phyloP scores from a whole-genome alignment of 495 filamentous ascomycete genomes.

The Talaromyces trachyspermus region DNA sequence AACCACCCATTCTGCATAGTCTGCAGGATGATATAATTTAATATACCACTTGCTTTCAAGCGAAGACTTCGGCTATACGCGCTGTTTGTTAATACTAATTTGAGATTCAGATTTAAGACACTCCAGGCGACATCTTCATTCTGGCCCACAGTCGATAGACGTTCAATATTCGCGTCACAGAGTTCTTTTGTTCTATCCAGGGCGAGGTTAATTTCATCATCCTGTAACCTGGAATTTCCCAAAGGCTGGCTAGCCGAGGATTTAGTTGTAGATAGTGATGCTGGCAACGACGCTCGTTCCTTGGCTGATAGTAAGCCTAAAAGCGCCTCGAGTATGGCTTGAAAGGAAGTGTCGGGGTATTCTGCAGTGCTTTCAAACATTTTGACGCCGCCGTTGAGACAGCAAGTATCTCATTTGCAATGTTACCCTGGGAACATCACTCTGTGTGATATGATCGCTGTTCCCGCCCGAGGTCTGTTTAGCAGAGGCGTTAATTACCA shows the following conservation, averaged over 20 bases:
- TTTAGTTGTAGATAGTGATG: slow-evolving; percentile 13
- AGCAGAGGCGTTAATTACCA: slow-evolving; percentile 58
- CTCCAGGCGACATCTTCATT: slow-evolving; percentile 66
- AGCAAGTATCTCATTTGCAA: slow-evolving; percentile 72
- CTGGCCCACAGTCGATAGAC: slow-evolving; percentile 55
- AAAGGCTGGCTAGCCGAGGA: slow-evolving; percentile 27
- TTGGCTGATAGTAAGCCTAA: slow-evolving; percentile 53
- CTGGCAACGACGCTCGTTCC: slow-evolving; percentile 15
- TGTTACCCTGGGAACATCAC: slow-evolving; percentile 47
- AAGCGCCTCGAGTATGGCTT: slow-evolving; percentile 67
- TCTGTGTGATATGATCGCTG: slow-evolving; percentile 18
- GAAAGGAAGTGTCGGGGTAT: slow-evolving; percentile 74
- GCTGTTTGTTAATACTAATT: slow-evolving; percentile 51
- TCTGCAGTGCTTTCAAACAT: slow-evolving; percentile 86
- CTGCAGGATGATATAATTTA: slow-evolving; percentile 62
- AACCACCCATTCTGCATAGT: slow-evolving; percentile 30
- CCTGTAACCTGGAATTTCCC: slow-evolving; percentile 37
- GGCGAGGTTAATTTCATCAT: slow-evolving; percentile 55
- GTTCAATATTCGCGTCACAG: slow-evolving; percentile 67
- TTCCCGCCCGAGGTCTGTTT: slow-evolving; percentile 25
- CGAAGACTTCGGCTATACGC: slow-evolving; percentile 53
- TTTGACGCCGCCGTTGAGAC: slow-evolving; percentile 83
- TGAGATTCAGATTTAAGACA: slow-evolving; percentile 60
- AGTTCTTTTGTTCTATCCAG: slow-evolving; percentile 75
- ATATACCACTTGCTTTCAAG: slow-evolving; percentile 61